phyloP scores from a whole-genome alignment of 2,329 filamentous ascomycete species.

The Keithomyces neogunnii region DNA sequence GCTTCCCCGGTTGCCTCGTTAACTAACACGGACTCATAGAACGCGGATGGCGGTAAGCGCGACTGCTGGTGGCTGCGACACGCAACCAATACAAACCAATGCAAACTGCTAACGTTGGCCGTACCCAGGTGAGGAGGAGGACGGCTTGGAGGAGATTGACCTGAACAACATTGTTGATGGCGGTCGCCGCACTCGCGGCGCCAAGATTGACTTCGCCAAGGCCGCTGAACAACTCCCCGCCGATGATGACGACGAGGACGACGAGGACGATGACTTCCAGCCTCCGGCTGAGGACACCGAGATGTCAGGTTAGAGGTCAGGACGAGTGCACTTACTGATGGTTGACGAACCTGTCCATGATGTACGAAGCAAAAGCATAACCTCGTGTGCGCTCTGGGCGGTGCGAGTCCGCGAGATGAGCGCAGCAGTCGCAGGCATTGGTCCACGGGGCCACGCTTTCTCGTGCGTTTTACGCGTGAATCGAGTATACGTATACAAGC shows the following conservation, averaged over 20 bases:
- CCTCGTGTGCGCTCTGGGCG: not conserved
- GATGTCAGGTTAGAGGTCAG: constrained; percentile 41
- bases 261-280: constrained; percentile 67
- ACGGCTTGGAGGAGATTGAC: constrained; percentile 88
- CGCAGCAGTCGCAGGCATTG: no score
- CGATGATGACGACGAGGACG: constrained; percentile 72
- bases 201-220: constrained; percentile 87
- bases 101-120: constrained; percentile 6
- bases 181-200: constrained; percentile 80
- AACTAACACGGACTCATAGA: constrained; percentile 18
- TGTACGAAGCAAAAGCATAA: not conserved
- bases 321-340: not conserved
- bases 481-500: not conserved
- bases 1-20: not conserved
- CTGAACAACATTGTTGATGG: constrained; percentile 74
- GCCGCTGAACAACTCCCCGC: constrained; percentile 70
- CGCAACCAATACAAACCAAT: not conserved
- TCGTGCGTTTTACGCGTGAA: not conserved
- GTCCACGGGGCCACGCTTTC: no score
- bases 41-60: constrained; percentile 21
- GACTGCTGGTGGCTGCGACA: not conserved
- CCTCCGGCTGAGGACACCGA: constrained; percentile 57
- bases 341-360: not conserved
- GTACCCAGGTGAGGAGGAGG: constrained; percentile 52
- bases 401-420: not conserved